Evolutionary conservation across 2,329 filamentous ascomycete genomes (phyloP).

Genomic region (Fusarium nodosum): DNA sequence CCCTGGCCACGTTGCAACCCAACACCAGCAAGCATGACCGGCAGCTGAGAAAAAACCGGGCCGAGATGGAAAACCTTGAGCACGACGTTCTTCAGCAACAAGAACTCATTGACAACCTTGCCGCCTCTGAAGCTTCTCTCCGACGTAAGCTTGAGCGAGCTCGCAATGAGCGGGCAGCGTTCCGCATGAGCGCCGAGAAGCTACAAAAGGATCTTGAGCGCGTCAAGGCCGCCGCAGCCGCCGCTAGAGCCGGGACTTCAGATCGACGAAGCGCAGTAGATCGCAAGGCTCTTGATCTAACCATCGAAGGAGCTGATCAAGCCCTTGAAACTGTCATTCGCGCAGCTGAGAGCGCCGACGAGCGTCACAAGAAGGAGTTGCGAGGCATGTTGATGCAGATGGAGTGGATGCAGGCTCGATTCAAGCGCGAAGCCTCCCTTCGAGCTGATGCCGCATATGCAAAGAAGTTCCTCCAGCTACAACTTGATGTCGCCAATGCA

Average conservation of each 20-base stretch:
- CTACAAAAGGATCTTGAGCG: conserved; percentile 65
- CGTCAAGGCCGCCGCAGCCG: conserved; percentile 59
- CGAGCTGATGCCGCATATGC: conserved; percentile 85
- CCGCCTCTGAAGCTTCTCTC: conserved; percentile 70
- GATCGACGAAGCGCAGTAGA: conserved; percentile 27
- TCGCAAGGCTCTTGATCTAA: conserved; percentile 48
- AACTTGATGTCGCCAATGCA: conserved; percentile 86
- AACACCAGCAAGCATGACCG: conserved; percentile 67
- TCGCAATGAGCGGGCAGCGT: conserved; percentile 73
- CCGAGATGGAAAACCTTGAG: conserved; percentile 77
- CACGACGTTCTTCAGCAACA: conserved; percentile 79
- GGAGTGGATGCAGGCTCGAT: conserved; percentile 86
- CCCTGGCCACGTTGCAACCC: conserved; percentile 51
- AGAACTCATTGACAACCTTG: conserved; percentile 70
- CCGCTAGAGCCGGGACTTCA: conserved; percentile 41
- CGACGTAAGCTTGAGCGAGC: conserved; percentile 77
- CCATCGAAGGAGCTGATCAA: conserved; percentile 60
- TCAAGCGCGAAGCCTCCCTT: conserved; percentile 83
- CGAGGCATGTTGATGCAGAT: conserved; percentile 90
- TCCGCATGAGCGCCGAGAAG: conserved; percentile 67
- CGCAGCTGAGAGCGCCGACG: conserved; percentile 72
- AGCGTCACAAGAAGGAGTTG: conserved; percentile 79
- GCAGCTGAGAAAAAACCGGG: conserved; percentile 73
- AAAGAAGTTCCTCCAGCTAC: conserved; percentile 84
- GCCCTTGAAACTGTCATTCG: conserved; percentile 72